Evolutionary conservation across 805 yeast species (phyloP).

Genomic region (Schwanniomyces vanrijiae): DNA sequence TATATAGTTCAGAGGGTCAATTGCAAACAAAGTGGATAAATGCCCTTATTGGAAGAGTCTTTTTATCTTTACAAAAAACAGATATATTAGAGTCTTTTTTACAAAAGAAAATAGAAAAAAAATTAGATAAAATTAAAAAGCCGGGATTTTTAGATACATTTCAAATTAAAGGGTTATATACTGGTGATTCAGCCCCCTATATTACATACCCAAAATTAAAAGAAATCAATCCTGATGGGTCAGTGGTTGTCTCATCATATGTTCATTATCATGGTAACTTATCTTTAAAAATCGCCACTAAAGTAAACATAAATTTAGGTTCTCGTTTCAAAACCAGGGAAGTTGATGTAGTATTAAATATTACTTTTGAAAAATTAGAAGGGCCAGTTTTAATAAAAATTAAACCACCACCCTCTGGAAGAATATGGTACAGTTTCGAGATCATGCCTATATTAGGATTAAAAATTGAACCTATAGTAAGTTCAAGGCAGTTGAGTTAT

Average conservation of each 20-base stretch:
- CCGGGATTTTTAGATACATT: constrained; percentile 90
- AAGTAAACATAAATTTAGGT: constrained; percentile 72
- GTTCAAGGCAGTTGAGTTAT: constrained; percentile 78
- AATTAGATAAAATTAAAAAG: constrained; percentile 73
- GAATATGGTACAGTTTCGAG: constrained; percentile 90
- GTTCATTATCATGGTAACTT: constrained; percentile 76
- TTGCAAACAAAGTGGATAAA: constrained; percentile 87
- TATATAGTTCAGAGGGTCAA: constrained; percentile 83
- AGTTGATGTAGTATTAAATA: constrained; percentile 69
- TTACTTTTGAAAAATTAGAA: constrained; percentile 63
- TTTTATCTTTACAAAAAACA: constrained; percentile 74
- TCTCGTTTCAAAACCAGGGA: constrained; percentile 73
- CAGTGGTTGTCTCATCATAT: constrained; percentile 57
- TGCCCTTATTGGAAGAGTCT: constrained; percentile 81
- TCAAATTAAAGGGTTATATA: constrained; percentile 64
- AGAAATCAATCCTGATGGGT: constrained; percentile 79
- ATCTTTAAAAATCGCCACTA: constrained; percentile 76
- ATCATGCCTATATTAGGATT: constrained; percentile 74
- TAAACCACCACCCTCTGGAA: constrained; percentile 87
- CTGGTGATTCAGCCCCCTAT: constrained; percentile 81
- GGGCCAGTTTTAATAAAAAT: constrained; percentile 71
- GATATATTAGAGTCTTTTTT: constrained; percentile 59
- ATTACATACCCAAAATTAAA: constrained; percentile 69
- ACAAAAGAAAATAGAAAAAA: constrained; percentile 60
- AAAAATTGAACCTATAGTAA: constrained; percentile 86